Evolutionary conservation across 805 yeast genomes (phyloP).

Genomic region (Naumovozyma baii): DNA sequence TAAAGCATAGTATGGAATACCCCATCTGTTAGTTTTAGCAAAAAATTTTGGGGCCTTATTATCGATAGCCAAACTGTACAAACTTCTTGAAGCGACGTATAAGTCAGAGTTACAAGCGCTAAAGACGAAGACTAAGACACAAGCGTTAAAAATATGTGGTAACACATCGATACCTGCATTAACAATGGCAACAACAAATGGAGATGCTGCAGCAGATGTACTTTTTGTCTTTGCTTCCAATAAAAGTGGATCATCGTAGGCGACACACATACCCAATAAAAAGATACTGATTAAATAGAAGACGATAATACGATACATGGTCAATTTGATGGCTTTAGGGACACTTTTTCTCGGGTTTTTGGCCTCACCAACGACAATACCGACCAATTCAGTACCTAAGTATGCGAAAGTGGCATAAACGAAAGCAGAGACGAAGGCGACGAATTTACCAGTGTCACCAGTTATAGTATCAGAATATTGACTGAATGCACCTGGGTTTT

Average conservation of each 20-base stretch:
- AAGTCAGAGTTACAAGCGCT: slow-evolving; percentile 77
- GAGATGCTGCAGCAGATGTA: slow-evolving; percentile 65
- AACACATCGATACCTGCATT: slow-evolving; percentile 54
- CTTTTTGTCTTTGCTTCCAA: slow-evolving; percentile 40
- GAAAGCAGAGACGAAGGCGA: slow-evolving; percentile 51
- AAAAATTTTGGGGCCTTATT: slow-evolving; percentile 67
- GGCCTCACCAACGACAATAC: slow-evolving; percentile 67
- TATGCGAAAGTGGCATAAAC: slow-evolving; percentile 62
- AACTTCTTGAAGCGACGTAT: slow-evolving; percentile 66
- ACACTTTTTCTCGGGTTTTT: slow-evolving; percentile 57
- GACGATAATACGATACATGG: slow-evolving; percentile 57
- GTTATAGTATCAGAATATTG: slow-evolving; percentile 34
- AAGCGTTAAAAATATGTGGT: slow-evolving; percentile 69
- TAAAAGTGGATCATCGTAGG: slow-evolving; percentile 45
- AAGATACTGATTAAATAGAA: slow-evolving; percentile 56
- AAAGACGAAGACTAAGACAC: slow-evolving; percentile 65
- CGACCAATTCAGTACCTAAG: slow-evolving; percentile 61
- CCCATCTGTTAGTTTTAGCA: slow-evolving; percentile 53
- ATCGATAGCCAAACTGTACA: slow-evolving; percentile 61
- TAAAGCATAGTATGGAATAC: slow-evolving; percentile 60
- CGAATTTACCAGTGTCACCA: slow-evolving; percentile 46
- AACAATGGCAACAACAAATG: slow-evolving; percentile 71
- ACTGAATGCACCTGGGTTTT: slow-evolving; percentile 55
- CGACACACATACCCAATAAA: slow-evolving; percentile 59
- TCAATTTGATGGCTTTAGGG: slow-evolving; percentile 61